phyloP scores from a whole-genome alignment of 306 rosid genomes.

The Hylodesmum podocarpum region DNA sequence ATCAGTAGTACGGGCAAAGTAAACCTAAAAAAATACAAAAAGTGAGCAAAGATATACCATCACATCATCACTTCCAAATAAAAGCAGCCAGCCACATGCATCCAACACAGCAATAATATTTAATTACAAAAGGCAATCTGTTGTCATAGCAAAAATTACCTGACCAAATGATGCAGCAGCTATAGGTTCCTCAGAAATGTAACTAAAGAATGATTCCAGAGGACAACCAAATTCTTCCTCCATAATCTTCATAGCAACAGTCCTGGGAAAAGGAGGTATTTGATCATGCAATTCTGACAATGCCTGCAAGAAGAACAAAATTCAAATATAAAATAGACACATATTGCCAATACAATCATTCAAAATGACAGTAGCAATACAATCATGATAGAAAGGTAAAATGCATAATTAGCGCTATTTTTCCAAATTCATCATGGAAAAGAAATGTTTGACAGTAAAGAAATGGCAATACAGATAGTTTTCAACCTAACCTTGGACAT shows the following conservation, averaged over 20 bases:
- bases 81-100: conserved; percentile 9
- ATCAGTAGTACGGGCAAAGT: conserved; percentile 65
- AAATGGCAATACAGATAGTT: neutral
- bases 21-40: conserved; percentile 59
- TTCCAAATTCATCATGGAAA: conserved; percentile 17
- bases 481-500: conserved; percentile 77
- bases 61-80: neutral
- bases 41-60: conserved; percentile 21
- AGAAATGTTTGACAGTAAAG: conserved; percentile 17
- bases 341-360: conserved; percentile 26
- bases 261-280: conserved; percentile 91
- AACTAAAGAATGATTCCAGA: conserved; percentile 65
- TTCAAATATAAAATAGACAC: conserved; percentile 28
- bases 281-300: conserved; percentile 89
- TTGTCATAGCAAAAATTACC: conserved; percentile 48
- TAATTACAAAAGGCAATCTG: conserved; percentile 12
- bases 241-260: conserved; percentile 77
- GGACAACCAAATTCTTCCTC: conserved; percentile 89
- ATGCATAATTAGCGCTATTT: neutral
- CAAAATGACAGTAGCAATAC: conserved; percentile 20
- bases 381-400: neutral
- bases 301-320: conserved; percentile 64
- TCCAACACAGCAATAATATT: conserved; percentile 3
- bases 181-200: conserved; percentile 80
- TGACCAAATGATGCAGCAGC: conserved; percentile 99